Base-by-base conservation (phyloP, 495 filamentous ascomycete species). In the Aspergillus diversus region DNA sequence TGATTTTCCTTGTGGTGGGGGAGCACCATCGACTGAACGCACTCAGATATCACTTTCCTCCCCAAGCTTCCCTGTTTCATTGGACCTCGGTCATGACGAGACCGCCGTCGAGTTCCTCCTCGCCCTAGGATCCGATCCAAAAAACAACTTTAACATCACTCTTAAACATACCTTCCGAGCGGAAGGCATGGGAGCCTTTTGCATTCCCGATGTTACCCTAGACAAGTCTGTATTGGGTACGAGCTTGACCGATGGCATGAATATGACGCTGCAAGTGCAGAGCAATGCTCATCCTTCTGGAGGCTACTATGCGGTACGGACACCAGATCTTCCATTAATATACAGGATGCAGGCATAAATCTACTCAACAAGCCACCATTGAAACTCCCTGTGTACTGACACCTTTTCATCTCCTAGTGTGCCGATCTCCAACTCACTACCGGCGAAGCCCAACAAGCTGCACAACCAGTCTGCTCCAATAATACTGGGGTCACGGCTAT, bases 251-350 rank as follows among this genome's bases (percentile, higher is more conserved):
- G 73, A 81, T 33, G 85, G 85, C 0, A 77, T 79, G 66, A 84
- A 86, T 55, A 86, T 83, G n/a, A 89, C 87, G 0, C 81, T 89
- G 52, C 87, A 88, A 74, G 86, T 89, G 56, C 76, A 86, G 21
- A 84, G 78, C 9, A 83, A 76, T 52, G 79, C 80, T 16, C 80
- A 84, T 65, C 75, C 75, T n/a, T 66, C 68, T 17, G 83, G 81
- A 33, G 84, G 85, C 46, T 68, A 86, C 1, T 86, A 87, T 68
- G 81, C 83, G 63, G 83, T 86, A 73, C 65, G 80, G 21, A 27
- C 21, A 27, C 21, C 21, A 2, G 21, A 27, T 27, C 21, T 27
- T 27, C 21, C 21, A 27, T 27, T 27, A 27, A 27, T 27, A 27
- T 27, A 27, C 21, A 1, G 1, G 1, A 27, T 27, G 21, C 21